Evolutionary conservation across 108 stramenopile species (phyloP), one percentile per base, ranked within the genome.

Genomic region (Craspedostauros australis): DNA sequence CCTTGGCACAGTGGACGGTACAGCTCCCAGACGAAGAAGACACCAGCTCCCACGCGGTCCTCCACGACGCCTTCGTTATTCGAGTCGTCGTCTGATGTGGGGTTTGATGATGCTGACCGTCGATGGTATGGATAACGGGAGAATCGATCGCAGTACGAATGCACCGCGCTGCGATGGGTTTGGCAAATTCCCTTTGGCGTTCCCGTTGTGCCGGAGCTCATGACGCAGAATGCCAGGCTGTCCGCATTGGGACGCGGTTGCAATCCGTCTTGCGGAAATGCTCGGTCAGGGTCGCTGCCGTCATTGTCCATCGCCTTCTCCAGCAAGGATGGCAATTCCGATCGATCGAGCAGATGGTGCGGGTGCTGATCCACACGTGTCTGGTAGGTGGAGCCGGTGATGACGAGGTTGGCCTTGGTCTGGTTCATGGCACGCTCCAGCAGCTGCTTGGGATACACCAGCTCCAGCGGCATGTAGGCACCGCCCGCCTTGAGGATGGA

Each of bases 11-110:
- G 44, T 0, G 88, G 82, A 30, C 88, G 70, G 12, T 83, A 32
- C 44, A 72, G 51, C 63, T 89, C 88, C 88, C 88, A 89, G 5
- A 84, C 84, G 60, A 89, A 89, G 57, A 89, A 89, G 15, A 89
- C 84, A 29, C 81, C 81, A 57, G 77, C 80, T 2, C 77, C 86
- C 45, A 81, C 79, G 60, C 36, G 64, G 74, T 49, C 59, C 24
- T 26, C 42, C 5, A 57, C 64, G 64, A 9, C 52, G 39, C 6
- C 44, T 29, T 22, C 54, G 52, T 29, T 47, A 38, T 37, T 50
- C 43, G 55, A 26, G 54, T 55, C 39, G n/a, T 36, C 22, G 40
- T 71, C 24, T n/a, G 24, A 14, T n/a, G n/a, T n/a, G n/a, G n/a
- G n/a, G n/a, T n/a, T n/a, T n/a, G n/a, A n/a, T n/a, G n/a, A n/a